Percentiles rank a stretch among this genome's conserved stretches.
Evolutionary conservation across 345 rosid genomes (phyloP).

Genomic region (Dimocarpus longan): DNA sequence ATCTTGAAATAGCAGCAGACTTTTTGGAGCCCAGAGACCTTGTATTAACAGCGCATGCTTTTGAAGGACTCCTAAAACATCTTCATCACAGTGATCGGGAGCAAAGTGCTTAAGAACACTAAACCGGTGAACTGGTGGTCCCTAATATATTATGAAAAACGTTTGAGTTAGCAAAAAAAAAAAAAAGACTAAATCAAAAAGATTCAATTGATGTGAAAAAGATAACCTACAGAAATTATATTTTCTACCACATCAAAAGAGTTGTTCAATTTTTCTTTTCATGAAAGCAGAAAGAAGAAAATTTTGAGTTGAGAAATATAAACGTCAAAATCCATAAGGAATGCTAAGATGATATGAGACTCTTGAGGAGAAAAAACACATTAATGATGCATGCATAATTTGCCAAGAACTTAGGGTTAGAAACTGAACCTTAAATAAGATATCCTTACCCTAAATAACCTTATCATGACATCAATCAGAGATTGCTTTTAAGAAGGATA

Average conservation of each 20-base stretch:
- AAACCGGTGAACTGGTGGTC: slow-evolving; percentile 57
- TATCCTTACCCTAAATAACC: not conserved
- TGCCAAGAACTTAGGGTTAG: not conserved
- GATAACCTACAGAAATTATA: not conserved
- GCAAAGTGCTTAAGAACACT: slow-evolving; percentile 64
- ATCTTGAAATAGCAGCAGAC: slow-evolving; percentile 40
- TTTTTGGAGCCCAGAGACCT: slow-evolving; percentile 84
- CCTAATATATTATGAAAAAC: slow-evolving; percentile 39
- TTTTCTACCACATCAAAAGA: slow-evolving; percentile 11
- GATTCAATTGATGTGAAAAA: not conserved
- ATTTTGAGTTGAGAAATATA: not conserved
- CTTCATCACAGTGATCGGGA: slow-evolving; percentile 53
- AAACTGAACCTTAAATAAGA: not conserved
- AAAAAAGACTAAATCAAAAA: not conserved
- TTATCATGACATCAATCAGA: not conserved
- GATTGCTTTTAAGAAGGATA: not conserved
- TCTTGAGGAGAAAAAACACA: not conserved
- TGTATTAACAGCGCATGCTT: slow-evolving; percentile 66
- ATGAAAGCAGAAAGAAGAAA: not conserved
- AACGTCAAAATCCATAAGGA: not conserved
- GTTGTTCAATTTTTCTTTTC: not conserved
- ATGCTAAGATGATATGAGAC: not conserved
- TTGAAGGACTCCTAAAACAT: slow-evolving; percentile 55
- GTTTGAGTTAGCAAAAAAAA: slow-evolving; percentile 16
- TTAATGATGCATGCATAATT: not conserved